Percentiles rank a stretch among this genome's conserved stretches.
Evolutionary conservation across 2,329 filamentous ascomycete genomes (phyloP).

Genomic region (Acrodontium crateriforme): DNA sequence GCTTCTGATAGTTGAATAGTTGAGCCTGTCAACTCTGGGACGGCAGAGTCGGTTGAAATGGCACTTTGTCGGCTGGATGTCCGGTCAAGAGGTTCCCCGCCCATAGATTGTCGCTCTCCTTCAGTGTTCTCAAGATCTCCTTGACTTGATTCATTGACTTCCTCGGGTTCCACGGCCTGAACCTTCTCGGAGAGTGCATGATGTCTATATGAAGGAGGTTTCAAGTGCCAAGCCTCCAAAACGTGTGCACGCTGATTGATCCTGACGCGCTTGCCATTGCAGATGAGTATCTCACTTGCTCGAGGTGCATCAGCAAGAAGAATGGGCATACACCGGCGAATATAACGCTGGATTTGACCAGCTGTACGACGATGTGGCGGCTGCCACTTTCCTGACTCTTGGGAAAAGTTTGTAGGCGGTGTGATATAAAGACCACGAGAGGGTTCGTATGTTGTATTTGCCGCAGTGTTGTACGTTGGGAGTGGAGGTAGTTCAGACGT

Average conservation of each 20-base stretch:
- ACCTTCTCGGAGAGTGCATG: too few species aligned
- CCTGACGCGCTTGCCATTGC: constrained; percentile 27
- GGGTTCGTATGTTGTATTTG: constrained; percentile 9
- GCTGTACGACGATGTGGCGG: constrained; percentile 20
- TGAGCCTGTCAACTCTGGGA: too few species aligned
- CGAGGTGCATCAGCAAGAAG: constrained; percentile 30
- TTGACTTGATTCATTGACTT: too few species aligned
- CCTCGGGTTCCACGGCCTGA: too few species aligned
- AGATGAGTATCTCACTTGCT: constrained; percentile 33
- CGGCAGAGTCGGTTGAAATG: too few species aligned
- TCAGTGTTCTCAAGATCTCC: too few species aligned
- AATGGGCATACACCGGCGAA: constrained; percentile 33
- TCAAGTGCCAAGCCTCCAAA: constrained; percentile 28
- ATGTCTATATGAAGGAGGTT: constrained; percentile 35
- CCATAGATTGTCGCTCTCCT: too few species aligned
- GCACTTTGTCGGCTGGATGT: too few species aligned
- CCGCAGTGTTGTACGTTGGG: constrained; percentile 12
- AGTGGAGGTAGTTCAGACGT: too few species aligned
- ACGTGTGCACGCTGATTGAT: constrained; percentile 30
- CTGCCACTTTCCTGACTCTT: constrained; percentile 20
- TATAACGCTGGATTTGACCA: constrained; percentile 30
- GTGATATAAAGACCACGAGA: constrained; percentile 23
- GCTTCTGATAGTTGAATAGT: too few species aligned
- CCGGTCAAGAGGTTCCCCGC: too few species aligned
- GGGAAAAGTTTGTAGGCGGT: constrained; percentile 17